Percentiles rank a stretch among this genome's conserved stretches.
phyloP scores from a whole-genome alignment of 768 basidiomycete genomes.

The Chlorophyllum brunneum region DNA sequence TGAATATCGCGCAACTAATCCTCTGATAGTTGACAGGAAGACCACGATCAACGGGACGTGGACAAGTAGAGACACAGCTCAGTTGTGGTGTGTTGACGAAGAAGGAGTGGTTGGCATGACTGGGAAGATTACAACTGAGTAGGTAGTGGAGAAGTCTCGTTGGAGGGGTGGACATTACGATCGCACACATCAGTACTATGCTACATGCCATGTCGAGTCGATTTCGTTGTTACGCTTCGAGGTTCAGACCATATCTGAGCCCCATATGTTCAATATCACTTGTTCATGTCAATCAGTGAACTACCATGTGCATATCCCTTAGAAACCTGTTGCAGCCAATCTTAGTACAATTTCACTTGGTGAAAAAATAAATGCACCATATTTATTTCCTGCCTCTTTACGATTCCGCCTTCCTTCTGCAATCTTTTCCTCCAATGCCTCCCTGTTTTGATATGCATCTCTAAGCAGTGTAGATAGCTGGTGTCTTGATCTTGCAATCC shows the following conservation, averaged over 20 bases:
- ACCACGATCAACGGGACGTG: constrained; percentile 46
- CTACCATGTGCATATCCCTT: constrained; percentile 24
- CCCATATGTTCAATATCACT: too few relatives aligned
- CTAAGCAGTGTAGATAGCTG: constrained; percentile 78
- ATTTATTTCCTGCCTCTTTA: constrained; percentile 91
- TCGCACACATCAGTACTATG: too few relatives aligned
- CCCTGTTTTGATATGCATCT: constrained; percentile 82
- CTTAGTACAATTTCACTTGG: background rate
- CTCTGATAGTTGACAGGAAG: constrained; percentile 49
- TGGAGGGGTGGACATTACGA: too few relatives aligned
- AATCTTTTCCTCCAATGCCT: constrained; percentile 77
- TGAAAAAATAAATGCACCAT: constrained; percentile 42
- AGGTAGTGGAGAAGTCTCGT: background rate
- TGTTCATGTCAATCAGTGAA: too few relatives aligned
- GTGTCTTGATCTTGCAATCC: constrained; percentile 68
- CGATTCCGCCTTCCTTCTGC: constrained; percentile 80
- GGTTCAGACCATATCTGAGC: too few relatives aligned
- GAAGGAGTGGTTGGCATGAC: constrained; percentile 67
- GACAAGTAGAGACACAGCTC: constrained; percentile 32
- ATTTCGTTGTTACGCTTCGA: too few relatives aligned
- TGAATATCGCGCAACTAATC: constrained; percentile 69
- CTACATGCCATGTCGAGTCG: too few relatives aligned
- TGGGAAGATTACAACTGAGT: constrained; percentile 33
- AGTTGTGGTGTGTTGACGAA: constrained; percentile 58
- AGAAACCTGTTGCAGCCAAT: constrained; percentile 25